Conservation (phyloP, 2,329 filamentous ascomycete genomes). For the Colletotrichum euphorbiae region DNA sequence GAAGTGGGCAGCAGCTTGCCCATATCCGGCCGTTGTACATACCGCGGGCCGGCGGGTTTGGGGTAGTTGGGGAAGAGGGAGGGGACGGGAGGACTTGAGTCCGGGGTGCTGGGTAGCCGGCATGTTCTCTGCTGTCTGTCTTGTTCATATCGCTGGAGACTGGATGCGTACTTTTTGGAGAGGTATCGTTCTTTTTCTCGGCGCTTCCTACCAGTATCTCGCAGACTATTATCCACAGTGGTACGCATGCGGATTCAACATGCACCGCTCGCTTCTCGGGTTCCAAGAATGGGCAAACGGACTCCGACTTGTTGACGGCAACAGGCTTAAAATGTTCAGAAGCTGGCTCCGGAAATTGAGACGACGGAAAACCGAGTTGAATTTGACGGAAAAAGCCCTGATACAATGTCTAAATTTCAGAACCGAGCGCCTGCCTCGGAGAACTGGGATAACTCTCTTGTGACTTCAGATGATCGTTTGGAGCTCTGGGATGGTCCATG, state of each 20-base stretch:
- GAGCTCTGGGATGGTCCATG: constrained; percentile 12
- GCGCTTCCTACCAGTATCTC: not conserved
- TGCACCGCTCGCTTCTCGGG: not conserved
- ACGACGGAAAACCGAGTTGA: constrained; percentile 4
- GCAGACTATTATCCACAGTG: constrained; percentile 23
- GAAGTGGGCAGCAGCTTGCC: constrained; percentile 32
- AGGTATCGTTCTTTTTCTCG: not conserved
- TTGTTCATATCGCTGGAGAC: not conserved
- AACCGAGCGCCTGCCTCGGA: constrained; percentile 12
- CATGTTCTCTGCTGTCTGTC: constrained; percentile 3
- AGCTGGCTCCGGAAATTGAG: not conserved
- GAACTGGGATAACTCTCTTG: not conserved
- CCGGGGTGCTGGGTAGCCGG: not conserved
- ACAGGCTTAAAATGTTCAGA: not conserved
- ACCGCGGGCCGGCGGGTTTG: constrained; percentile 21
- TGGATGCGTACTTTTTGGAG: not conserved
- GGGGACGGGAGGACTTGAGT: not conserved
- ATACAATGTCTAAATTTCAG: constrained; percentile 31
- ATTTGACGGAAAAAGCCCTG: constrained; percentile 26
- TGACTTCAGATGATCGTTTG: constrained; percentile 15
- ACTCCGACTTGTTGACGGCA: constrained; percentile 9
- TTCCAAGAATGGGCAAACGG: constrained; percentile 21
- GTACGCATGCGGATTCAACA: constrained; percentile 12
- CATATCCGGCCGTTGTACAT: constrained; percentile 20
- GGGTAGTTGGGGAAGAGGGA: constrained; percentile 34